These are phyloP conservation scores for Phoma sp. DNA, from an alignment of 2,329 filamentous ascomycete species.

Conservation along the genomic window DNA sequence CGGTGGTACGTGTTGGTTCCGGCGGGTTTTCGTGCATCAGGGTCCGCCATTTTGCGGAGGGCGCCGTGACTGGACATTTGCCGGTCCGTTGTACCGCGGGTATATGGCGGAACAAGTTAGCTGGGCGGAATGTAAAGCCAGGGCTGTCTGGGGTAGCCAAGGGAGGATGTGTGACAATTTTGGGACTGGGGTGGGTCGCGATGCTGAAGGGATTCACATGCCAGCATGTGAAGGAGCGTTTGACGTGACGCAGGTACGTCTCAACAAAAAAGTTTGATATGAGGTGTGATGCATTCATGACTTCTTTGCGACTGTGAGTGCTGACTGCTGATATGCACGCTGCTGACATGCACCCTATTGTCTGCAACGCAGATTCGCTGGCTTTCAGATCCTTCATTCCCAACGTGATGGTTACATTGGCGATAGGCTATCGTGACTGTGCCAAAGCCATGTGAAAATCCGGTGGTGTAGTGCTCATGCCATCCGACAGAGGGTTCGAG, in stretches of 20 bases:
- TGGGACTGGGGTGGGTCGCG: constrained; percentile 9
- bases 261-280: constrained; percentile 5
- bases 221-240: constrained; percentile 13
- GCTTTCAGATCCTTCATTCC: neutral
- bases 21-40: constrained; percentile 19
- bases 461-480: neutral
- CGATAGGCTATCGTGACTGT: constrained; percentile 2
- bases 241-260: constrained; percentile 18
- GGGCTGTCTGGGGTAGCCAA: constrained; percentile 17
- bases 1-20: constrained; percentile 1
- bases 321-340: neutral
- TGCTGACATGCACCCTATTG: neutral
- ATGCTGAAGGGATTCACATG: constrained; percentile 13
- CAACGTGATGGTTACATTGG: neutral
- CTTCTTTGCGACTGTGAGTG: neutral
- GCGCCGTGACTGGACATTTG: constrained; percentile 18
- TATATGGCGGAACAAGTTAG: constrained; percentile 15
- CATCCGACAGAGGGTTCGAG: neutral
- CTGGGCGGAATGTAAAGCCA: neutral
- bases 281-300: neutral
- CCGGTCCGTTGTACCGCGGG: constrained; percentile 19
- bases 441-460: neutral
- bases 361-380: neutral
- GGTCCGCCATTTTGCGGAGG: constrained; percentile 12
- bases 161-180: constrained; percentile 7